These are phyloP conservation scores for Kurtzmaniella cleridarum DNA, from an alignment of 805 yeast genomes.

Conservation along the genomic window DNA sequence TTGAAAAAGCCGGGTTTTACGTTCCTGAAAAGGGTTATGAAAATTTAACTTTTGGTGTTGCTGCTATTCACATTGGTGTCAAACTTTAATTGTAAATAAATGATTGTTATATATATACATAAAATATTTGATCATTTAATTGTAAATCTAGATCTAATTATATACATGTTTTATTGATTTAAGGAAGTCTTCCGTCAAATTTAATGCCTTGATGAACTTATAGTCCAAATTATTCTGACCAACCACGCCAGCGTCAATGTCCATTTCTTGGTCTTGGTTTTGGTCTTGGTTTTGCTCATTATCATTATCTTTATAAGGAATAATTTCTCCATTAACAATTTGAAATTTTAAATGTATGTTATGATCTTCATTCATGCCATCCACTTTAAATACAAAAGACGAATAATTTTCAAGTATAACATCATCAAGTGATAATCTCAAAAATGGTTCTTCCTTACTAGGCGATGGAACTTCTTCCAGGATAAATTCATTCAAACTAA, in stretches of 20 bases:
- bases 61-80: slow-evolving; percentile 93
- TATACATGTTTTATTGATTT: slow-evolving; percentile 14
- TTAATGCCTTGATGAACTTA: slow-evolving; percentile 21
- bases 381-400: slow-evolving; percentile 3
- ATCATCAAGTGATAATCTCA: slow-evolving; percentile 14
- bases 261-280: too few species aligned
- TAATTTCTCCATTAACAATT: slow-evolving; percentile 27
- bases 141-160: slow-evolving; percentile 1
- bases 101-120: slow-evolving; percentile 4
- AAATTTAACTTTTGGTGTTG: slow-evolving; percentile 88
- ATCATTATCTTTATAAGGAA: slow-evolving; percentile 7
- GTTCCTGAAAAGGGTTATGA: slow-evolving; percentile 87
- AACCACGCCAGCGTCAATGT: too few species aligned
- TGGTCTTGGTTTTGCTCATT: too few species aligned
- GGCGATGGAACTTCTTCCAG: slow-evolving; percentile 11
- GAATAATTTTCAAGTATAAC: slow-evolving; percentile 7
- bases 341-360: slow-evolving; percentile 15
- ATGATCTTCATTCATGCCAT: slow-evolving; percentile 10
- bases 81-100: slow-evolving; percentile 49
- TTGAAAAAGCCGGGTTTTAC: slow-evolving; percentile 90
- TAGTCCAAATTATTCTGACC: slow-evolving; percentile 9
- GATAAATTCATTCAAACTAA: slow-evolving; percentile 2
- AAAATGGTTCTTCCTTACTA: too few species aligned
- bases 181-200: slow-evolving; percentile 27
- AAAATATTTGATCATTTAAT: too few species aligned